Conservation (phyloP, 2,329 filamentous ascomycete species). For the Berkeleyomyces rouxiae region DNA sequence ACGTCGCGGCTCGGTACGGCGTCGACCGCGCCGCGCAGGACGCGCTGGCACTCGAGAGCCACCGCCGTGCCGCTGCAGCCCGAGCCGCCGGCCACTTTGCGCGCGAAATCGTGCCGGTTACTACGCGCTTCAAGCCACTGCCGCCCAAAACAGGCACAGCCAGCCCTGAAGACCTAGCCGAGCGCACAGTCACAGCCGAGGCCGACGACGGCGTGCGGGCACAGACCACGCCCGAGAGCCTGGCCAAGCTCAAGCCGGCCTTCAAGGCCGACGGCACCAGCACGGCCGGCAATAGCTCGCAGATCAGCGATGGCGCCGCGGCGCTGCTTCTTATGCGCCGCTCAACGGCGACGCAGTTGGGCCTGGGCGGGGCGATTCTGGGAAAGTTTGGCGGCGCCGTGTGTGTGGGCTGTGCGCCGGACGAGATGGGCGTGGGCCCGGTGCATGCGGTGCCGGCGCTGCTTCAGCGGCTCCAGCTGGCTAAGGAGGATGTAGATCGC, state of each 20-base stretch:
- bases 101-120: conserved; percentile 64
- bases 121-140: conserved; percentile 31
- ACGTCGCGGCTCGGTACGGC: conserved; percentile 63
- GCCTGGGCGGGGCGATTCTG: conserved; percentile 51
- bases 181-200: conserved; percentile 42
- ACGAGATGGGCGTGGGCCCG: conserved; percentile 90
- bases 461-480: conserved; percentile 50
- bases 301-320: conserved; percentile 78
- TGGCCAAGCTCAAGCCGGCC: conserved; percentile 69
- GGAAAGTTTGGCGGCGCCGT: conserved; percentile 68
- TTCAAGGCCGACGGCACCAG: conserved; percentile 59
- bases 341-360: conserved; percentile 50
- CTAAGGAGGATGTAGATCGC: conserved; percentile 52
- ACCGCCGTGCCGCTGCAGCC: conserved; percentile 55
- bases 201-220: conserved; percentile 72
- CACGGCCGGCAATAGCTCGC: conserved; percentile 74
- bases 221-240: conserved; percentile 48
- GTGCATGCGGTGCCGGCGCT: conserved; percentile 74
- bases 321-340: conserved; percentile 72
- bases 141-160: conserved; percentile 39
- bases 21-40: conserved; percentile 66
- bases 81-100: conserved; percentile 55
- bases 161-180: conserved; percentile 2
- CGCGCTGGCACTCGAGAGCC: conserved; percentile 58
- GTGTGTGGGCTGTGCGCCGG: conserved; percentile 63